Conservation (phyloP, 2,329 filamentous ascomycete genomes). For the Fusarium sp. region DNA sequence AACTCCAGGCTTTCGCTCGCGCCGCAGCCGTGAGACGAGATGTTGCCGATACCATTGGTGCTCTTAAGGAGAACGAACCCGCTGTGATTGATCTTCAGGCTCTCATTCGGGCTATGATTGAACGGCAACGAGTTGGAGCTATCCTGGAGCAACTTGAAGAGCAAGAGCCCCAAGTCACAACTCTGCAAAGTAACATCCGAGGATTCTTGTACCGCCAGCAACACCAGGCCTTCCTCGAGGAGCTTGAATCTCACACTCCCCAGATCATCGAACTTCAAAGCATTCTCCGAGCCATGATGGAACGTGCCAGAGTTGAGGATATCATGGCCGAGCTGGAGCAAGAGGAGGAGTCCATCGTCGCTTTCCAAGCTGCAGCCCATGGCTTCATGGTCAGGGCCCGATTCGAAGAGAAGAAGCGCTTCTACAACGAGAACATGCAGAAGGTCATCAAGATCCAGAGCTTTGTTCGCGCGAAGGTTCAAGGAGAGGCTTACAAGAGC, state of each 20-base stretch:
- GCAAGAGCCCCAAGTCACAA: slow-evolving; percentile 66
- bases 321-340: slow-evolving; percentile 82
- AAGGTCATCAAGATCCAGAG: slow-evolving; percentile 99
- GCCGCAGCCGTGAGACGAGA: slow-evolving; percentile 66
- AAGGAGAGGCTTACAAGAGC: slow-evolving; percentile 98
- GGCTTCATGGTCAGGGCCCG: slow-evolving; percentile 77
- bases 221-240: slow-evolving; percentile 71
- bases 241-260: slow-evolving; percentile 75
- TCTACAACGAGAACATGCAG: slow-evolving; percentile 97
- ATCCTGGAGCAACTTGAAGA: slow-evolving; percentile 67
- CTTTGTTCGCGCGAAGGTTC: slow-evolving; percentile 92
- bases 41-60: slow-evolving; percentile 60
- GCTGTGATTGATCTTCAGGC: slow-evolving; percentile 67
- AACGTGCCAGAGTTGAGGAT: slow-evolving; percentile 78
- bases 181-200: slow-evolving; percentile 74
- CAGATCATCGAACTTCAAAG: slow-evolving; percentile 79
- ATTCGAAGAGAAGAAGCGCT: slow-evolving; percentile 87
- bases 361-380: slow-evolving; percentile 78
- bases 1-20: slow-evolving; percentile 64
- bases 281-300: slow-evolving; percentile 80
- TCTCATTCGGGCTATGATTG: slow-evolving; percentile 69
- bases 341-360: slow-evolving; percentile 80
- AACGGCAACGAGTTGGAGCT: slow-evolving; percentile 61
- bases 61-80: slow-evolving; percentile 58
- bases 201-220: slow-evolving; percentile 73